phyloP scores from a whole-genome alignment of 225 moss, liverwort and hornwort genomes.

The Lunularia cruciata region DNA sequence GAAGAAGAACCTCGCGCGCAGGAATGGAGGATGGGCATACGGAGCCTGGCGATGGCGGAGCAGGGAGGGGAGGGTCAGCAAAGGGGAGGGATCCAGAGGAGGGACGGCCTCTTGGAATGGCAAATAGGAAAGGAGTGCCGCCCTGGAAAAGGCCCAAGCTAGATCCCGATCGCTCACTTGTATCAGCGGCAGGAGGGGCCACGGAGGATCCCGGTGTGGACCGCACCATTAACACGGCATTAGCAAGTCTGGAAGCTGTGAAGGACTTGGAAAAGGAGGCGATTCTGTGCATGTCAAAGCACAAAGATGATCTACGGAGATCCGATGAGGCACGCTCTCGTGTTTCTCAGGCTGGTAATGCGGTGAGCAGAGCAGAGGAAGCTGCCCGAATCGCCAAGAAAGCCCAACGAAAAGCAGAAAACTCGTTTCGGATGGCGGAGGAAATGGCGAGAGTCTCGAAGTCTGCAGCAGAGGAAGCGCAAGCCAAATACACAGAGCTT shows the following conservation, averaged over 20 bases:
- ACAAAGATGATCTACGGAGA: constrained; percentile 23
- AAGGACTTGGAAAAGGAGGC: constrained; percentile 26
- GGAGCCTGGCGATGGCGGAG: constrained; percentile 15
- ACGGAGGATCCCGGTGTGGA: constrained; percentile 22
- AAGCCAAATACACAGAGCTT: constrained; percentile 27
- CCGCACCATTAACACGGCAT: constrained; percentile 8
- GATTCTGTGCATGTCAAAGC: constrained; percentile 22
- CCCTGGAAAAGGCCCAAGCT: constrained; percentile 14
- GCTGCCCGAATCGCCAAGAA: constrained; percentile 33
- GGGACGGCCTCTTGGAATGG: neutral
- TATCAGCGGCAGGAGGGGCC: neutral
- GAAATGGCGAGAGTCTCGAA: constrained; percentile 27
- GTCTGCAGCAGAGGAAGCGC: constrained; percentile 24
- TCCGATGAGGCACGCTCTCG: constrained; percentile 26
- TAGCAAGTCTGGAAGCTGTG: constrained; percentile 23
- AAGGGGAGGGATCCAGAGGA: constrained; percentile 1
- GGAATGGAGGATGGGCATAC: constrained; percentile 17
- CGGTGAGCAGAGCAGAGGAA: constrained; percentile 24
- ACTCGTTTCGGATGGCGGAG: constrained; percentile 28
- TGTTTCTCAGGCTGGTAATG: constrained; percentile 25
- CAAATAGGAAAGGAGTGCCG: constrained; percentile 10
- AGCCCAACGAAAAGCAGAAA: constrained; percentile 28
- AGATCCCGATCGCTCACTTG: constrained; percentile 9
- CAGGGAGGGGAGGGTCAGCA: neutral
- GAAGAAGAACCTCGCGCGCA: constrained; percentile 15